These are phyloP conservation scores for Triadica sebifera DNA, from an alignment of 345 rosid genomes.

Conservation along the genomic window DNA sequence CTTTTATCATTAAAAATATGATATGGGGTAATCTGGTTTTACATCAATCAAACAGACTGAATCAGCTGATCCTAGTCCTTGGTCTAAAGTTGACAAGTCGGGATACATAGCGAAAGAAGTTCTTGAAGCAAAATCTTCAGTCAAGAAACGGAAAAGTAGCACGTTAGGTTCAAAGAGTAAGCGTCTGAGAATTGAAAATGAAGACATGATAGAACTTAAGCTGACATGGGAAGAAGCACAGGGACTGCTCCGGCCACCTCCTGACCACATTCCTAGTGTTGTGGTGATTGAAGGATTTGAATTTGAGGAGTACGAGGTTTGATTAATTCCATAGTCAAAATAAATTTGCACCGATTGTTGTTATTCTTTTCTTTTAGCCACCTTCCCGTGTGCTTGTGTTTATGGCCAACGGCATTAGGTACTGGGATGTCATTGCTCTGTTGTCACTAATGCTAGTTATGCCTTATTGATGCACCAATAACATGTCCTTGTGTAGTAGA, in stretches of 20 bases:
- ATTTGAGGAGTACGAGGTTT: slow-evolving; percentile 94
- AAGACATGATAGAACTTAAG: slow-evolving; percentile 70
- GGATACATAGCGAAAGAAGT: slow-evolving; percentile 68
- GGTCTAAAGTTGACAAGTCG: slow-evolving; percentile 67
- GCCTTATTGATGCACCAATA: neutral
- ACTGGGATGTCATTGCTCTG: slow-evolving; percentile 1
- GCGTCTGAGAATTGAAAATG: slow-evolving; percentile 69
- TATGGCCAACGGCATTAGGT: neutral
- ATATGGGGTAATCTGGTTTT: slow-evolving; percentile 26
- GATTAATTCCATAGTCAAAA: slow-evolving; percentile 12
- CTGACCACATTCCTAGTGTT: slow-evolving; percentile 56
- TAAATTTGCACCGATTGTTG: slow-evolving; percentile 1
- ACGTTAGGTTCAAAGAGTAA: slow-evolving; percentile 67
- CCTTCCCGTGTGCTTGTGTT: neutral
- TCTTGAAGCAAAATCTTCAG: slow-evolving; percentile 48
- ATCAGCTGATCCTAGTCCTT: slow-evolving; percentile 56
- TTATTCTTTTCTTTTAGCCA: slow-evolving; percentile 7
- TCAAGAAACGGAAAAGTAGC: slow-evolving; percentile 71
- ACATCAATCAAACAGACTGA: slow-evolving; percentile 58
- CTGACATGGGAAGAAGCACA: slow-evolving; percentile 97
- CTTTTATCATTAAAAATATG: slow-evolving; percentile 24
- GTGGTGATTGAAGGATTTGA: slow-evolving; percentile 77
- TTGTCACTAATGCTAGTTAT: neutral
- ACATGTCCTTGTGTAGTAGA: neutral
- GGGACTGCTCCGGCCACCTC: slow-evolving; percentile 77